Evolutionary conservation across 2,329 filamentous ascomycete genomes (phyloP), one percentile per base, ranked within the genome.

Genomic region (Periconia digitata): DNA sequence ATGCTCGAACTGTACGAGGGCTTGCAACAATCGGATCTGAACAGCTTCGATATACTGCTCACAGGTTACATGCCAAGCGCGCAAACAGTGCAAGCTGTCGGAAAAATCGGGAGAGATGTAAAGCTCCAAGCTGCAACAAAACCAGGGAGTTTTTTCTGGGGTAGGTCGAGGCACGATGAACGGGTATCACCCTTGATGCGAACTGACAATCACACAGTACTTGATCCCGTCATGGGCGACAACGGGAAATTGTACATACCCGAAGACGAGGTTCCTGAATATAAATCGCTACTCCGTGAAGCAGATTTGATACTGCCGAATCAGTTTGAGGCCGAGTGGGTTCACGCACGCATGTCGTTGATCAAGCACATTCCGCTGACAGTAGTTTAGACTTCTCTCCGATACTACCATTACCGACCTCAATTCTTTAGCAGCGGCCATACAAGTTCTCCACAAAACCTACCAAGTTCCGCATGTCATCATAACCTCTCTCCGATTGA

Each of bases 171-270:
- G 24, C 17, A 21, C 21, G 20, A 10, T 2, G 20, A 27, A 3
- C 7, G 22, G 32, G 38, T 6, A 17, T 21, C 15, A n/a, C 16
- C 3, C 18, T 18, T 17, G 22, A 21, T 36, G 21, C n/a, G 27
- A 16, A 45, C 60, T 68, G 50, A 67, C 47, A 12, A 8, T 12
- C 17, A 15, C 22, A 35, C 53, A 85, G 90, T 96, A 2, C 80
- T 99, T 21, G 94, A 99, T 70, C 94, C 95, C 0, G 94, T 99
- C 40, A 99, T 99, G 94, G 94, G 94, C 23, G 94, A 99, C 69
- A 91, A 96, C 63, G 94, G 91, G 42, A 84, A 82, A 58, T 79
- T 99, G 12, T 99, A 99, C 66, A 92, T 99, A 7, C 89, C 87
- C 6, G 86, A 92, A 60, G 90, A 95, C 55, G 90, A 95, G 3